Evolutionary conservation across 371 early-diverging fungal genomes (phyloP).

Genomic region (Rhizopus stolonifer): DNA sequence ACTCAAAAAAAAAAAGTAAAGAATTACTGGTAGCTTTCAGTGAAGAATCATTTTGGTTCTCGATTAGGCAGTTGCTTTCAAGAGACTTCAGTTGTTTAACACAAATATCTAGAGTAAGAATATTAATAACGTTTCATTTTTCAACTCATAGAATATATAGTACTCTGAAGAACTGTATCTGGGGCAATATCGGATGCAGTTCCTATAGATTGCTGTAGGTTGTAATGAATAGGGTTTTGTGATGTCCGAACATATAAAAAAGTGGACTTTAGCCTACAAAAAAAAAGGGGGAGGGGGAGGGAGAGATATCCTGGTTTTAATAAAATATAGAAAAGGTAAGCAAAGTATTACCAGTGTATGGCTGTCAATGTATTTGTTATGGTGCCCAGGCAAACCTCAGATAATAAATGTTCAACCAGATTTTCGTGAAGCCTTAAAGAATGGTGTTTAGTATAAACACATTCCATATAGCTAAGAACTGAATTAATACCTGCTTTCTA

Average conservation of each 20-base stretch:
- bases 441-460: too few species aligned
- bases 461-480: too few species aligned
- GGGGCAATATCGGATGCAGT: constrained; percentile 1
- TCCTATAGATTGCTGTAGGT: constrained; percentile 1
- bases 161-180: constrained; percentile 53
- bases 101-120: constrained; percentile 44
- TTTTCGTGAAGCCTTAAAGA: constrained; percentile 64
- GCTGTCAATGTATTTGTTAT: constrained; percentile 56
- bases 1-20: neutral
- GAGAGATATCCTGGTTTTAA: too few species aligned
- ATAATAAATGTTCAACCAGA: constrained; percentile 79
- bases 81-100: constrained; percentile 47
- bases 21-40: constrained; percentile 22
- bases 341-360: constrained; percentile 70
- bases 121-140: too few species aligned
- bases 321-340: too few species aligned
- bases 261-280: constrained; percentile 66
- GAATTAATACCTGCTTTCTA: constrained; percentile 69
- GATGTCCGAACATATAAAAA: constrained; percentile 70
- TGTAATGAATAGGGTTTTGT: constrained; percentile 65
- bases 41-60: neutral
- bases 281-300: too few species aligned
- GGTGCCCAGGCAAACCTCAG: constrained; percentile 79
- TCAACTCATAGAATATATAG: too few species aligned
- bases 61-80: constrained; percentile 21